These are phyloP conservation scores for Gymnopilus dilepis DNA, from an alignment of 768 basidiomycete species.

Conservation along the genomic window DNA sequence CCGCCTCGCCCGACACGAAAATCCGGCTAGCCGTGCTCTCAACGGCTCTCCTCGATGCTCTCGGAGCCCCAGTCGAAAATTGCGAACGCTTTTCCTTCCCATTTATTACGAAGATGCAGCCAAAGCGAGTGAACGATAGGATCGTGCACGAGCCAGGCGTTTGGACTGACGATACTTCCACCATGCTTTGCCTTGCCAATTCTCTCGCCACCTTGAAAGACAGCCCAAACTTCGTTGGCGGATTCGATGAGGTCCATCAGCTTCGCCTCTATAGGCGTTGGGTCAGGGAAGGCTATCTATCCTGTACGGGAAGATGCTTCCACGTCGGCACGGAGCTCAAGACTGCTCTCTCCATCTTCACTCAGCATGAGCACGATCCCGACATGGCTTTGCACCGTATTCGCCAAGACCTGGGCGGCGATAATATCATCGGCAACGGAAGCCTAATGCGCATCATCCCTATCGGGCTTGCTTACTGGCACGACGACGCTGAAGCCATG, in stretches of 20 bases:
- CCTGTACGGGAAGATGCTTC: slow-evolving; percentile 41
- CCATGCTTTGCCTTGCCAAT: slow-evolving; percentile 49
- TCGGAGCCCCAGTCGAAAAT: slow-evolving; percentile 51
- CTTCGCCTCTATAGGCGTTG: slow-evolving; percentile 40
- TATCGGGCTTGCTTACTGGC: slow-evolving; percentile 48
- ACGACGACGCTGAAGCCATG: slow-evolving; percentile 35
- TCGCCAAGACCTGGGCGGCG: slow-evolving; percentile 29
- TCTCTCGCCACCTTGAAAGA: slow-evolving; percentile 40
- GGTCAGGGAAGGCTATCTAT: slow-evolving; percentile 38
- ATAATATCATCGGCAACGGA: slow-evolving; percentile 42
- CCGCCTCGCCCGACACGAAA: slow-evolving; percentile 39
- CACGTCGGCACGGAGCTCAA: slow-evolving; percentile 44
- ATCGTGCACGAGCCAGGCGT: slow-evolving; percentile 42
- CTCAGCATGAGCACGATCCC: slow-evolving; percentile 15
- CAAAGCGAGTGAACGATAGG: slow-evolving; percentile 43
- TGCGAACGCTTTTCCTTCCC: slow-evolving; percentile 43
- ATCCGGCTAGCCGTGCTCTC: slow-evolving; percentile 44
- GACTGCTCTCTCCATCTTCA: slow-evolving; percentile 39
- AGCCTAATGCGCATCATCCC: slow-evolving; percentile 54
- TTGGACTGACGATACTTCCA: slow-evolving; percentile 57
- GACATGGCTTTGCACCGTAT: slow-evolving; percentile 35
- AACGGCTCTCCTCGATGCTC: slow-evolving; percentile 50
- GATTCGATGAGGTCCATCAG: slow-evolving; percentile 42
- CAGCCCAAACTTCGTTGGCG: slow-evolving; percentile 21
- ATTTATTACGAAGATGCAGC: slow-evolving; percentile 40